Evolutionary conservation across 306 rosid species (phyloP).

Genomic region (Lathyrus sativus): DNA sequence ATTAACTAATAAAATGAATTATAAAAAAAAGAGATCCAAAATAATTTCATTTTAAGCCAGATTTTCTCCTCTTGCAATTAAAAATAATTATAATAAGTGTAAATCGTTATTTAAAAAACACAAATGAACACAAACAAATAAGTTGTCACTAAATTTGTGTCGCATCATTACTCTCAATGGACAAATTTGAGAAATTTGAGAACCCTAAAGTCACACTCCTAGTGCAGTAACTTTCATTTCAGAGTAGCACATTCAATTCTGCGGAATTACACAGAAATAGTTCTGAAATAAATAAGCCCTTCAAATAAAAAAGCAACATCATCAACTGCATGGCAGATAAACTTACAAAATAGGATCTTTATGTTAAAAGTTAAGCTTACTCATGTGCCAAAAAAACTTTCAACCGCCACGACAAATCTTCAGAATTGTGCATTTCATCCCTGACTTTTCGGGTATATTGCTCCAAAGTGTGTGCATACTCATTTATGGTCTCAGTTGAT

Average conservation of each 20-base stretch:
- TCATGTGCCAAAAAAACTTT: constrained; percentile 51
- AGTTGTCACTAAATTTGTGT: background rate
- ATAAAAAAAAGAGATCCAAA: background rate
- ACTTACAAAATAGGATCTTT: background rate
- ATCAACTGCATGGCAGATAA: constrained; percentile 12
- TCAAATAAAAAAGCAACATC: constrained; percentile 9
- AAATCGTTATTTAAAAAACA: background rate
- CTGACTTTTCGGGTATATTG: constrained; percentile 55
- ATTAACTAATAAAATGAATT: background rate
- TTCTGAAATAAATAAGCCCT: constrained; percentile 25
- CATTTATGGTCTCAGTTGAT: constrained; percentile 63
- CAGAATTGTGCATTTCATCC: constrained; percentile 62
- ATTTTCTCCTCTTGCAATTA: background rate
- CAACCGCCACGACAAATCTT: constrained; percentile 74
- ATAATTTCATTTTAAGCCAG: background rate
- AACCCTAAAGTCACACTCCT: background rate
- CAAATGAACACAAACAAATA: background rate
- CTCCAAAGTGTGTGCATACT: constrained; percentile 71
- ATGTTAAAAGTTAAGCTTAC: constrained; percentile 15
- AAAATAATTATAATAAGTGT: background rate
- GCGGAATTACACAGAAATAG: constrained; percentile 10
- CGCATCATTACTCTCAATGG: background rate
- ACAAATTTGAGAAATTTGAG: background rate
- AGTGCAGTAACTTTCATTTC: background rate
- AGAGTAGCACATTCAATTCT: constrained; percentile 16